These are phyloP conservation scores for Gossypium mustelinum DNA, from an alignment of 345 rosid genomes.

Conservation along the genomic window DNA sequence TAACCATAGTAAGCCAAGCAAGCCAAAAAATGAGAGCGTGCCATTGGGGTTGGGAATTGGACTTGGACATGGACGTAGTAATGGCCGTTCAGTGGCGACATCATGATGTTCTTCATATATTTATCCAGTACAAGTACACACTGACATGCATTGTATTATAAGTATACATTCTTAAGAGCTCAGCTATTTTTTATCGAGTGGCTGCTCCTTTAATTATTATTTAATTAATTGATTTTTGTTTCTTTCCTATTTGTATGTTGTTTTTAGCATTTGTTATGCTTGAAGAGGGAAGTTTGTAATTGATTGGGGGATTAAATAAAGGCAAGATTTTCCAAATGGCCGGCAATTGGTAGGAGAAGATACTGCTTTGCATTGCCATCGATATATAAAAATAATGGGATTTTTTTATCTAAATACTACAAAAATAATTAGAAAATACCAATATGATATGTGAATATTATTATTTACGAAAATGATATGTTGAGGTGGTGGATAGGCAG, in stretches of 20 bases:
- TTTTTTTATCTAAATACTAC: too few relatives aligned
- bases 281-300: neutral
- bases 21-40: slow-evolving; percentile 38
- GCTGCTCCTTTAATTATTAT: neutral
- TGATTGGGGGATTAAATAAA: neutral
- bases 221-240: neutral
- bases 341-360: neutral
- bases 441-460: too few relatives aligned
- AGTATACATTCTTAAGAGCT: slow-evolving; percentile 15
- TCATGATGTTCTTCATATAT: slow-evolving; percentile 19
- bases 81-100: slow-evolving; percentile 37
- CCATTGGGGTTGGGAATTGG: slow-evolving; percentile 61
- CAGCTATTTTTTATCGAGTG: slow-evolving; percentile 20
- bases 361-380: neutral
- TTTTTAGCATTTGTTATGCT: neutral
- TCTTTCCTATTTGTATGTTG: neutral
- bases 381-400: too few relatives aligned
- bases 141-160: slow-evolving; percentile 37
- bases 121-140: slow-evolving; percentile 1
- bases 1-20: slow-evolving; percentile 14
- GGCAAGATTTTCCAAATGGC: neutral
- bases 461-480: too few relatives aligned
- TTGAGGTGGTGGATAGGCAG: too few relatives aligned
- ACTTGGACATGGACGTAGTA: slow-evolving; percentile 61
- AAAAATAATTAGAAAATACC: too few relatives aligned